Evolutionary conservation across 2,329 filamentous ascomycete species (phyloP), one percentile per base, ranked within the genome.

Genomic region (Sclerotinia subarctica): DNA sequence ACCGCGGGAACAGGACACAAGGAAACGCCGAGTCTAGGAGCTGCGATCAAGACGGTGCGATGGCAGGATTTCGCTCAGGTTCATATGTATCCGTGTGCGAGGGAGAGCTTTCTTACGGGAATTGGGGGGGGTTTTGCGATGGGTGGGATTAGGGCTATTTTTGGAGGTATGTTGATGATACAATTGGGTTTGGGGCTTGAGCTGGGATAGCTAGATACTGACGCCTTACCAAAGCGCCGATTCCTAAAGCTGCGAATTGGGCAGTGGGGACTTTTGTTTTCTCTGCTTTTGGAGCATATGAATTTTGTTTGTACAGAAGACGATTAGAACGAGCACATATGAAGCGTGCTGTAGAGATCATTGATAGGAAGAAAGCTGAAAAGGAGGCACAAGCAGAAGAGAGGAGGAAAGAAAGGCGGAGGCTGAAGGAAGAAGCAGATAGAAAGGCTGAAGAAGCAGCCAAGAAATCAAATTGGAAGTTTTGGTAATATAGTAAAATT

Each of bases 301-400:
- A 97, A 79, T 93, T 90, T 76, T 98, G 94, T 80, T 88, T 93
- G 76, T 89, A 88, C 73, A 85, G 86, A 70, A 85, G 93, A 69
- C 83, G 86, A 59, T 84, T 90, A 70, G 94, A 98, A 79, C 86
- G 89, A 74, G 87, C 89, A 70, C 90, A 92, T 70, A 94, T 99
- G 88, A 90, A 91, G 78, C 84, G 93, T 72, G 91, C 91, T 5
- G 90, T 96, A 67, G 92, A 96, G 77, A 86, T 95, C 69, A 90
- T 94, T 78, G 88, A 90, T 76, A 83, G 86, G 74, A 88, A 93
- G 78, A 88, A 91, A 75, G 82, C 84, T 5, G 88, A 91, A 78
- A 86, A 88, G 76, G 84, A 88, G 73, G 78, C 78, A 29, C 69
- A 73, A 74, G 78, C 81, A 71, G 78, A 81, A 78, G 72, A 75